phyloP scores from a whole-genome alignment of 2,329 filamentous ascomycete species.

The Albifimbria verrucaria region DNA sequence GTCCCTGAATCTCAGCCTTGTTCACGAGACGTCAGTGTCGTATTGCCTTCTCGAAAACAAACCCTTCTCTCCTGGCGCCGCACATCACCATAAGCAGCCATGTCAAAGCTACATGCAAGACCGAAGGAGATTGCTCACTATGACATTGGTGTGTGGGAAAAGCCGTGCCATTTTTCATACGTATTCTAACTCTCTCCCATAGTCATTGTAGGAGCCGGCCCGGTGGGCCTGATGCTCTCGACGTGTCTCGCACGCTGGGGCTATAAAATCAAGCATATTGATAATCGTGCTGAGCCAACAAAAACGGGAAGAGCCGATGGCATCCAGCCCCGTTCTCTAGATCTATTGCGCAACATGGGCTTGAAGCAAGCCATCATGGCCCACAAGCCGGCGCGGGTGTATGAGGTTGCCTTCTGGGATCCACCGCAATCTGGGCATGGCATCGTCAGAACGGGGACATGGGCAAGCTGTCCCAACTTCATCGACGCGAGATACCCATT shows the following conservation, averaged over 20 bases:
- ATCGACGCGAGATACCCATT: conserved; percentile 70
- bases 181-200: conserved; percentile 24
- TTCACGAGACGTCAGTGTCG: neutral
- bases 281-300: conserved; percentile 83
- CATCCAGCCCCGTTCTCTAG: conserved; percentile 85
- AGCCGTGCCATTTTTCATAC: neutral
- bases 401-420: conserved; percentile 73
- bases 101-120: conserved; percentile 2
- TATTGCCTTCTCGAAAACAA: too few species aligned
- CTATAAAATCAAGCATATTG: conserved; percentile 92
- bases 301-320: conserved; percentile 84
- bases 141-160: conserved; percentile 38
- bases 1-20: too few species aligned
- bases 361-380: conserved; percentile 86
- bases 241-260: conserved; percentile 89
- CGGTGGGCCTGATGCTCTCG: conserved; percentile 82
- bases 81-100: too few species aligned
- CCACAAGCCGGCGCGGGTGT: conserved; percentile 82
- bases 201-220: conserved; percentile 88
- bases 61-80: too few species aligned
- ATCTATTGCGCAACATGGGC: conserved; percentile 85
- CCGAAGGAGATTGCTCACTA: conserved; percentile 26
- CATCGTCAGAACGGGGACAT: conserved; percentile 66
- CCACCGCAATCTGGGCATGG: conserved; percentile 51
- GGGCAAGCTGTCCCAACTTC: conserved; percentile 87